Base-by-base conservation (phyloP, 2,329 filamentous ascomycete genomes). In the Cladobotryum protrusum region DNA sequence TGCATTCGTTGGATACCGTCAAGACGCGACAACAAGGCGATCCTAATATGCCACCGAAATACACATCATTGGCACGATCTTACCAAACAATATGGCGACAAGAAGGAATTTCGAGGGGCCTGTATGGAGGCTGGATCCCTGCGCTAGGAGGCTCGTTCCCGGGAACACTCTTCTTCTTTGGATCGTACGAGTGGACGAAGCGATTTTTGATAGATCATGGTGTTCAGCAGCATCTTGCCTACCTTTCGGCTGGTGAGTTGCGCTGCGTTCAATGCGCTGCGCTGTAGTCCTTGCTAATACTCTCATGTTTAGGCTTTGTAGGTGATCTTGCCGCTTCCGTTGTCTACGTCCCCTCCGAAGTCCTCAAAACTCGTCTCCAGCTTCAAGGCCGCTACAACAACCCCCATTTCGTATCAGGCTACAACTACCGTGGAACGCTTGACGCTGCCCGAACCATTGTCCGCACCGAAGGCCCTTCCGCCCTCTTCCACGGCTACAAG, bases 1-100 rank as follows among this genome's bases (percentile, higher is more conserved):
- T 99, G 93, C 93, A 99, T 73, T 97, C 92, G 42, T 80, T 99
- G 63, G 93, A 99, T 69, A 99, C 93, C 1, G 93, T 99, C 61
- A 99, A 99, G 73, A 99, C 93, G 43, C 82, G 93, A 59, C 95
- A 99, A 68, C 93, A 99, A 71, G 93, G 92, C 62, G 93, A 97
- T 63, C 91, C 92, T 41, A 86, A 93, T 65, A 80, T 96, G 53
- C 93, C 93, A 18, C 87, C 93, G 1, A 95, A 88, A 71, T 99
- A 99, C 71, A 86, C 87, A 11, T 92, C 89, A 14, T 83, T 97
- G 68, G 87, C 87, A 36, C 87, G 86, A 52, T 93, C 92, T 4
- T 99, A 97, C 71, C 81, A 87, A 64, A 97, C 87, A 37, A 99
- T 99, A 63, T 87, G 87, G 70, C 82, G 89, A 49, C 91, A 99